Conservation (phyloP, 2,329 filamentous ascomycete genomes). For the Botrytis elliptica region DNA sequence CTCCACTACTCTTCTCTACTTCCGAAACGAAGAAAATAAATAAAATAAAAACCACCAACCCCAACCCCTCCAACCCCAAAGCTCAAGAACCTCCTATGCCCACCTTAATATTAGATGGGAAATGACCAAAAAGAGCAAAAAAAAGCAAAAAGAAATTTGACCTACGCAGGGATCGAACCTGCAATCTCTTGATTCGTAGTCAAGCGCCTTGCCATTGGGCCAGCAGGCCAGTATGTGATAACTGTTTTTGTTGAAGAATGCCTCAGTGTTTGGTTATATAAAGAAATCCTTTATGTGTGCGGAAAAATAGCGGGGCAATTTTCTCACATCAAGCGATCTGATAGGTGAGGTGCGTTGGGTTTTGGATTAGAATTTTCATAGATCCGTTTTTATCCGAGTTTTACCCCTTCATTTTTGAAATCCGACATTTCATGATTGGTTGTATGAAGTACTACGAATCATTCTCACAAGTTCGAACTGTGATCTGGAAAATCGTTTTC, state of each 20-base stretch:
- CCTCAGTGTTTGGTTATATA: accelerated
- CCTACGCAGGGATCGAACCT: conserved; percentile 44
- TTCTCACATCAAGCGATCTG: accelerated
- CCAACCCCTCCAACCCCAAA: too few species aligned
- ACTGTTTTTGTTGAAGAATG: accelerated
- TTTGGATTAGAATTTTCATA: neutral
- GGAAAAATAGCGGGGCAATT: neutral
- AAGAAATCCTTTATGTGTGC: accelerated
- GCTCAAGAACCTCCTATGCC: too few species aligned
- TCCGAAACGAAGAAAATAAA: too few species aligned
- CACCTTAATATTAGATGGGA: too few species aligned
- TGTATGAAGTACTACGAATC: too few species aligned
- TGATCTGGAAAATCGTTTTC: neutral
- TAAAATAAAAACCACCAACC: accelerated
- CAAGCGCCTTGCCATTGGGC: conserved; percentile 25
- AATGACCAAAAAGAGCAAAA: too few species aligned
- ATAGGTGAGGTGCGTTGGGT: neutral
- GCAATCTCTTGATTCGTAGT: conserved; percentile 44
- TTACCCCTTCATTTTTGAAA: neutral
- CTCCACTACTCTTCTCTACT: too few species aligned
- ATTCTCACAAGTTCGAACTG: neutral
- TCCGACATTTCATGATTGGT: too few species aligned
- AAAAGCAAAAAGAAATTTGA: conserved; percentile 4
- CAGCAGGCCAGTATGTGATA: conserved; percentile 16
- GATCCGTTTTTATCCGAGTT: neutral